A percentile compares a stretch with the other conserved stretches of the same genome.
These are phyloP conservation scores for Malassezia furfur DNA, from an alignment of 1,284 basidiomycete species.

Conservation along the genomic window DNA sequence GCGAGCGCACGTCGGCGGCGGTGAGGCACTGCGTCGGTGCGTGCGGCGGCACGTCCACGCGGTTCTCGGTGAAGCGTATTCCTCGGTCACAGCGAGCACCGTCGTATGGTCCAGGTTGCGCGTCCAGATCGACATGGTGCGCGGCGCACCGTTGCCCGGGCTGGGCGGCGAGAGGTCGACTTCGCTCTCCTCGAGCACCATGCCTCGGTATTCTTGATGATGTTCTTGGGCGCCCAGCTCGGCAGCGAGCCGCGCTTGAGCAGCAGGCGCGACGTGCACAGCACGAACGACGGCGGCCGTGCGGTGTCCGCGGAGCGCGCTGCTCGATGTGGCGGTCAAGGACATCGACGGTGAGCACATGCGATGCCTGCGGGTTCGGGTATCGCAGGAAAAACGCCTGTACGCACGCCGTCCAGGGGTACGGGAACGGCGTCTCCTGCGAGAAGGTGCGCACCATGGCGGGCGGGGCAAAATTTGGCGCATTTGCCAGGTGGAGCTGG, in stretches of 20 bases:
- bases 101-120: slow-evolving; percentile 44
- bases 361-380: slow-evolving; percentile 87
- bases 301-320: slow-evolving; percentile 16
- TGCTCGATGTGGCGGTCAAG: slow-evolving; percentile 58
- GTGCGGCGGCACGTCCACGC: not conserved
- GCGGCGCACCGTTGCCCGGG: slow-evolving; percentile 9
- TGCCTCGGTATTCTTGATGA: slow-evolving; percentile 52
- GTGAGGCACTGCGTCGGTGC: slow-evolving; percentile 23
- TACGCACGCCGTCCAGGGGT: slow-evolving; percentile 31
- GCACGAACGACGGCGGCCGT: slow-evolving; percentile 55
- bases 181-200: slow-evolving; percentile 47
- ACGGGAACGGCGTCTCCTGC: not conserved
- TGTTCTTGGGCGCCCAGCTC: slow-evolving; percentile 75
- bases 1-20: slow-evolving; percentile 35
- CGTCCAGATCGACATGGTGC: slow-evolving; percentile 42
- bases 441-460: slow-evolving; percentile 11
- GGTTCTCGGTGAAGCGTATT: slow-evolving; percentile 17
- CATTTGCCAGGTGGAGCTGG: too few relatives aligned
- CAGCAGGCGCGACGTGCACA: slow-evolving; percentile 81
- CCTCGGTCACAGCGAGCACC: slow-evolving; percentile 42
- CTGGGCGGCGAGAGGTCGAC: slow-evolving; percentile 26
- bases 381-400: slow-evolving; percentile 85
- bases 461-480: too few relatives aligned
- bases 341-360: slow-evolving; percentile 90
- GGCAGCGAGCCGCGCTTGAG: slow-evolving; percentile 82